Percentiles rank a stretch among this genome's conserved stretches.
Conservation (phyloP, 2,329 filamentous ascomycete species). For the Botrytis medusae region DNA sequence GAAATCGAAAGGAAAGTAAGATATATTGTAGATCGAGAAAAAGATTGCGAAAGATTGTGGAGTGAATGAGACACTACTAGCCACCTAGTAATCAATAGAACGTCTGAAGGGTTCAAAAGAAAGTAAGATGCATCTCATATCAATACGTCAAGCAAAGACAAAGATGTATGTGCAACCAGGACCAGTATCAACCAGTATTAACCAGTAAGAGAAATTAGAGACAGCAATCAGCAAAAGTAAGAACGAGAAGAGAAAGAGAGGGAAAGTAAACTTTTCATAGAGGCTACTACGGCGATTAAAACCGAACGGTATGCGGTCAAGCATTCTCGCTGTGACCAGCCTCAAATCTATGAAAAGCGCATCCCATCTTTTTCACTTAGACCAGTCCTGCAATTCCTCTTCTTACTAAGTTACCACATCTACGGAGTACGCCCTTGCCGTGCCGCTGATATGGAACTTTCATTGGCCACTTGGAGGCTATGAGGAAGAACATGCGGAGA, state of each 20-base stretch:
- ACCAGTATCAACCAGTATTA: not conserved
- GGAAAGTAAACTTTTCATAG: not conserved
- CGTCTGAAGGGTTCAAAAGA: not conserved
- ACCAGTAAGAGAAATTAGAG: not conserved
- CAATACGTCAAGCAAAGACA: conserved; percentile 10
- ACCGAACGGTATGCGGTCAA: not conserved
- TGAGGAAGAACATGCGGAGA: conserved; percentile 3
- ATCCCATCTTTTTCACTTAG: not conserved
- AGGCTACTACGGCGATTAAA: not conserved
- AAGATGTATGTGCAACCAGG: not conserved
- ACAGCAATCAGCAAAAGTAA: not conserved
- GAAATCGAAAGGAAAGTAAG: conserved; percentile 2
- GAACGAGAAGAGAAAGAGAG: not conserved
- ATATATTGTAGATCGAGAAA: not conserved
- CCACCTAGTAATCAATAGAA: conserved; percentile 1
- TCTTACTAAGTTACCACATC: not conserved
- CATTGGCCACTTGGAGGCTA: not conserved
- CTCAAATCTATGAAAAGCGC: not conserved
- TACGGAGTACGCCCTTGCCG: not conserved
- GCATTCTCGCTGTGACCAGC: conserved; percentile 12
- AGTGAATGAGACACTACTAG: not conserved
- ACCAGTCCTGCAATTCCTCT: not conserved
- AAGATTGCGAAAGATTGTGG: conserved; percentile 3
- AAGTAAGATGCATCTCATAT: not conserved
- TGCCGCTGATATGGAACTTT: not conserved